A percentile compares a stretch with the other conserved stretches of the same genome.
Conservation (phyloP, 2,329 filamentous ascomycete genomes). For the Ilyonectria destructans region DNA sequence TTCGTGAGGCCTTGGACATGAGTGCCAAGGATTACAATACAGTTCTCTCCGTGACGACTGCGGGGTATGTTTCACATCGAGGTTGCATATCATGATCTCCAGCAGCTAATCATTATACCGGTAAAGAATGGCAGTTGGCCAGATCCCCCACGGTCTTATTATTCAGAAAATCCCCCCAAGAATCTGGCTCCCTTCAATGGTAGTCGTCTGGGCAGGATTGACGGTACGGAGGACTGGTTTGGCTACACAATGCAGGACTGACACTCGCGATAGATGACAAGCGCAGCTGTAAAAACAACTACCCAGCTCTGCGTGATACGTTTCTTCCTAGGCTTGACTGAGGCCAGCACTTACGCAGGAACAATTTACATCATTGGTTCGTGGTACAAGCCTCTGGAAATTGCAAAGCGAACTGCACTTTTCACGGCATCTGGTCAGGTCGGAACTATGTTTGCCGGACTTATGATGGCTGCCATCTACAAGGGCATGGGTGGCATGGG, state of each 20-base stretch:
- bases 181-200: conserved; percentile 65
- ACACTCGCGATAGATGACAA: conserved; percentile 33
- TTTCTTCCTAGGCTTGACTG: conserved; percentile 46
- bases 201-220: conserved; percentile 64
- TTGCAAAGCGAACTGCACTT: conserved; percentile 73
- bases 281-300: conserved; percentile 43
- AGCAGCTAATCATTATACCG: too few species aligned
- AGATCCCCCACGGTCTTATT: conserved; percentile 62
- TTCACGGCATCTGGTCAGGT: conserved; percentile 72
- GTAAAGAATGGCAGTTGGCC: conserved; percentile 52
- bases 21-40: conserved; percentile 17
- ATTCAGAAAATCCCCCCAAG: conserved; percentile 66
- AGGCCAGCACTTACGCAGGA: conserved; percentile 49
- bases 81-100: too few species aligned
- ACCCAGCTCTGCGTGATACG: conserved; percentile 47
- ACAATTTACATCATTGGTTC: conserved; percentile 57
- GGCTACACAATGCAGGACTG: too few species aligned
- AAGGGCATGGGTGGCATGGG: conserved; percentile 56
- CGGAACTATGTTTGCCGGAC: conserved; percentile 72
- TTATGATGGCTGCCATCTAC: conserved; percentile 66
- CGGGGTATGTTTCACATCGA: neutral
- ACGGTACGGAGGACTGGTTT: conserved; percentile 47
- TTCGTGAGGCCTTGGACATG: conserved; percentile 16
- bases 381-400: conserved; percentile 70
- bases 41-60: conserved; percentile 17